Percentiles rank a stretch among this genome's conserved stretches.
These are phyloP conservation scores for Entamoeba moshkovskii DNA, from an alignment of 208 protist species.

Conservation along the genomic window DNA sequence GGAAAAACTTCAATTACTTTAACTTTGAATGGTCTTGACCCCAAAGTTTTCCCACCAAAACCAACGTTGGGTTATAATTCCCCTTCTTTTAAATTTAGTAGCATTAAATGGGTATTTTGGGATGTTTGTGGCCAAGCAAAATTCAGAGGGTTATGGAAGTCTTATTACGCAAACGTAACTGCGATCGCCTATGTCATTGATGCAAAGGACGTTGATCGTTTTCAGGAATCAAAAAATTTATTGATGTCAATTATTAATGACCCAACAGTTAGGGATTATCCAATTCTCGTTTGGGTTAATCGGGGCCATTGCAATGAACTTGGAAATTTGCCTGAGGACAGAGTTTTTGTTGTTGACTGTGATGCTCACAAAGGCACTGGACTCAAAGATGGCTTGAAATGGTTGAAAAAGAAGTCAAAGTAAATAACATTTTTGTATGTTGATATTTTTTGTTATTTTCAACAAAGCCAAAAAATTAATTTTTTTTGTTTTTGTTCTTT, in stretches of 20 bases:
- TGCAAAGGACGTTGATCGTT: neutral
- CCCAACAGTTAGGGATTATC: neutral
- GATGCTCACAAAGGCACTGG: neutral
- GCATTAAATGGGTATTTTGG: neutral
- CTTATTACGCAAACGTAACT: neutral
- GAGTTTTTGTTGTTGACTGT: neutral
- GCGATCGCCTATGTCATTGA: neutral
- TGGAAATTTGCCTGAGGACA: neutral
- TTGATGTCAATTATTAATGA: neutral
- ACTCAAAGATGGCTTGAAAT: neutral
- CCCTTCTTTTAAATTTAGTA: neutral
- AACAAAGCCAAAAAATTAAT: too few relatives aligned
- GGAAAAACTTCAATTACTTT: neutral
- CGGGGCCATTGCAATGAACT: neutral
- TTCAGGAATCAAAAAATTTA: neutral
- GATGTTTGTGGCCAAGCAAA: neutral
- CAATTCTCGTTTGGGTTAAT: neutral
- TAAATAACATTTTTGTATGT: neutral
- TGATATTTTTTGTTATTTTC: too few relatives aligned
- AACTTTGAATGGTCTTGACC: neutral
- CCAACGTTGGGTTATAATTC: neutral
- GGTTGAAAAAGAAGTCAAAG: neutral
- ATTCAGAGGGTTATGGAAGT: neutral
- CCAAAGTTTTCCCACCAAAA: neutral
- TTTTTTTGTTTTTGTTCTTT: too few relatives aligned